Evolutionary conservation across 2,329 filamentous ascomycete genomes (phyloP), one percentile per base, ranked within the genome.

Genomic region (Ramularia collo-cygni): DNA sequence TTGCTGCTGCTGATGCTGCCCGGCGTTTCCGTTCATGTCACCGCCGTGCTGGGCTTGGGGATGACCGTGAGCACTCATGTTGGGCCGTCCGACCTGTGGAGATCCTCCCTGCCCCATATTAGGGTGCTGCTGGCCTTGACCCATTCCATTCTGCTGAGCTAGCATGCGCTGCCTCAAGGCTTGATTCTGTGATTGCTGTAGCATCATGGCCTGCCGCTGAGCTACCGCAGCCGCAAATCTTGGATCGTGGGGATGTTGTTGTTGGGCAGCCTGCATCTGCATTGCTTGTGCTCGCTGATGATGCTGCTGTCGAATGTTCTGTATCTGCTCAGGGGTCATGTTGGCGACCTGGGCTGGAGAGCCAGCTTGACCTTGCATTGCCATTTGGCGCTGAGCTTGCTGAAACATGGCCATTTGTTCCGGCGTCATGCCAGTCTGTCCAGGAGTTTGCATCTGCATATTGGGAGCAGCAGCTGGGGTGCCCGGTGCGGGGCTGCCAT

Each of bases 231-330:
- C 43, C 44, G 45, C 48, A 41, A 45, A 36, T 45, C 33, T 44
- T 29, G 32, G 40, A 33, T 24, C 38, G 19, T 37, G 46, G 19
- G 47, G 49, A 17, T 50, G 47, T 4, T 42, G 29, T 34, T 41
- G n/a, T n/a, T n/a, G n/a, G n/a, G n/a, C n/a, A 15, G 47, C 44
- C 35, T 47, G 42, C 43, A 61, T 53, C 27, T 47, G 48, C 33
- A 24, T 6, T 10, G 21, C 21, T 24, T 59, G 47, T 35, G 51
- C 51, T 9, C 37, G 43, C 36, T 50, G 51, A 15, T 58, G 53
- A 18, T 62, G 52, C 12, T 58, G 56, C 37, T 63, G 59, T 35
- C 59, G 56, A 29, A 63, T 58, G 14, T 60, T 51, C 37, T 62
- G 60, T 18, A 62, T 53, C 21, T 58, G 55, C 40, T 55, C 48